Evolutionary conservation across 2,329 filamentous ascomycete genomes (phyloP).

Genomic region (Alternaria arborescens): DNA sequence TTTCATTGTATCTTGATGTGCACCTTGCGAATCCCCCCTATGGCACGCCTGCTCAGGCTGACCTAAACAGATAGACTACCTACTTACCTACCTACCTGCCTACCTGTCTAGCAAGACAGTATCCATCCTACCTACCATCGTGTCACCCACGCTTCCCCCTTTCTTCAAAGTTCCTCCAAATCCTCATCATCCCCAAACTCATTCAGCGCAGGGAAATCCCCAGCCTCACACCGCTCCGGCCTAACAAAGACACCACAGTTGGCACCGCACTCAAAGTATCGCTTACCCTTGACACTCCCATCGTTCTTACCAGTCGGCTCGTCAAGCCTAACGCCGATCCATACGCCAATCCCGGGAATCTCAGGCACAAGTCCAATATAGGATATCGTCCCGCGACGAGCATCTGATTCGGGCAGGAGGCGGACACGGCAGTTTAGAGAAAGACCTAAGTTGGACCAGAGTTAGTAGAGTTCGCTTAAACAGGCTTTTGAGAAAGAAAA

Average conservation of each 20-base stretch:
- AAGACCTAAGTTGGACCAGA: constrained; percentile 29
- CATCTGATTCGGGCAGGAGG: constrained; percentile 69
- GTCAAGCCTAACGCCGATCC: constrained; percentile 77
- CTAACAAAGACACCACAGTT: constrained; percentile 83
- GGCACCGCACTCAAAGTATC: constrained; percentile 74
- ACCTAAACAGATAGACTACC: no score
- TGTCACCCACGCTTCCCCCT: no score
- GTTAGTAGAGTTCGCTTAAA: no score
- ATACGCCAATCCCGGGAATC: constrained; percentile 71
- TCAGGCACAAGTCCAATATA: constrained; percentile 79
- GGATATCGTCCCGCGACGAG: constrained; percentile 72
- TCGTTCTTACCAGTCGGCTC: constrained; percentile 86
- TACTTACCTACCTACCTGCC: no score
- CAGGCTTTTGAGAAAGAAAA: no score
- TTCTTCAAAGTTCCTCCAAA: constrained; percentile 65
- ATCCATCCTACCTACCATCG: no score
- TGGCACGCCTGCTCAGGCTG: no score
- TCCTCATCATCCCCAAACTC: constrained; percentile 57
- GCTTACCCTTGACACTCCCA: constrained; percentile 70
- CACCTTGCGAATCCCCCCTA: no score
- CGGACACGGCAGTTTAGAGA: constrained; percentile 44
- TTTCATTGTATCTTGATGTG: no score
- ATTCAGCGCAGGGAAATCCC: constrained; percentile 68
- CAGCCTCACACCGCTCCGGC: constrained; percentile 78
- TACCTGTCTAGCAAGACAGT: no score